Evolutionary conservation across 1,284 basidiomycete species (phyloP).

Genomic region (Ceratobasidium sp.): DNA sequence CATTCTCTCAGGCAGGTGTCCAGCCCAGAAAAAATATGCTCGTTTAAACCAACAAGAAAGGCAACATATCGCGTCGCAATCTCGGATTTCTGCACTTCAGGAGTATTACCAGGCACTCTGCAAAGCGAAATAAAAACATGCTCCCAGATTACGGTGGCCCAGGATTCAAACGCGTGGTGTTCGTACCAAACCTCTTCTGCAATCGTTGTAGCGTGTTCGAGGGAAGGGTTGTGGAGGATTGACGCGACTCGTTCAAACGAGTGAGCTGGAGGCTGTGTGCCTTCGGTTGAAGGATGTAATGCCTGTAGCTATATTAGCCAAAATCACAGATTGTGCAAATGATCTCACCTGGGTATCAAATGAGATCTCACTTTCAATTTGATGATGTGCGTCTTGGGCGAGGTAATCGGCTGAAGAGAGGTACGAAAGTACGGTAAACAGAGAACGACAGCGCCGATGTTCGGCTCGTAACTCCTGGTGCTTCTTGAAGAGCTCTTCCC

Average conservation of each 20-base stretch:
- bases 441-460: conserved; percentile 66
- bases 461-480: conserved; percentile 71
- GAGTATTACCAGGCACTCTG: conserved; percentile 5
- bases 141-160: conserved; percentile 85
- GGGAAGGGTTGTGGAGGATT: conserved; percentile 65
- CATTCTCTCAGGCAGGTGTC: conserved; percentile 33
- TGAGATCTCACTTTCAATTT: conserved; percentile 69
- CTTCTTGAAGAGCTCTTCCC: conserved; percentile 70
- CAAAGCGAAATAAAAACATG: conserved; percentile 68
- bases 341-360: conserved; percentile 70
- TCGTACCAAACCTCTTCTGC: conserved; percentile 75
- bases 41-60: conserved; percentile 14
- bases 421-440: conserved; percentile 72
- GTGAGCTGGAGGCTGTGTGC: conserved; percentile 15
- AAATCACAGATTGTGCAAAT: background rate
- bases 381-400: conserved; percentile 66
- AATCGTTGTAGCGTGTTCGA: conserved; percentile 49
- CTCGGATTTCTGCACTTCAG: conserved; percentile 15
- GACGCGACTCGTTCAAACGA: conserved; percentile 73
- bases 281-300: conserved; percentile 62
- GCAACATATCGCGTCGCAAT: conserved; percentile 24
- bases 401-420: conserved; percentile 73
- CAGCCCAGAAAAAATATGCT: conserved; percentile 26
- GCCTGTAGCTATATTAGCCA: conserved; percentile 56
- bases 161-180: conserved; percentile 75